Base-by-base conservation (phyloP, 2,329 filamentous ascomycete species). In the Aspergillus ochraceoroseus region DNA sequence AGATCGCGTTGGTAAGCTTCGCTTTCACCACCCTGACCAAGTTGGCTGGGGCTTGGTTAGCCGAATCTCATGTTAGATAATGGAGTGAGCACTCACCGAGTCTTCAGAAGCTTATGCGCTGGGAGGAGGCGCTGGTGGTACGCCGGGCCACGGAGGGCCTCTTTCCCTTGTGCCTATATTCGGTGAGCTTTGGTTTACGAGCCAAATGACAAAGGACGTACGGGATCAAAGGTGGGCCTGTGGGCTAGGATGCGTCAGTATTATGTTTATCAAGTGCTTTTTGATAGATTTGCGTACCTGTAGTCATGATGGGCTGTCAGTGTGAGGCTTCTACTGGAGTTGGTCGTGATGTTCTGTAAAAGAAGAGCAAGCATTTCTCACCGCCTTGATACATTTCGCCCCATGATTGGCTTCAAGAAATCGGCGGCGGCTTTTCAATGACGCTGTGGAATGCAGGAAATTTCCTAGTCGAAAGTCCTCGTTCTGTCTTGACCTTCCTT, bases 91-190 rank as follows among this genome's bases (percentile, higher is more conserved):
- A 42, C 72, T 32, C 77, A 82, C 72, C 87, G 80, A 62, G 83
- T 85, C 70, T 98, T 98, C 61, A 98, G 82, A 50, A 87, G 82
- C 8, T 87, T 96, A 66, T 98, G 85, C 20, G 92, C 92, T 22
- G 92, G 90, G 9, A 95, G 82, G 11, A 96, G 83, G 56, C 92
- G 85, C 68, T 96, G 90, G 64, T 98, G 92, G 72, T 95, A 96
- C 55, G 88, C 90, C 34, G 87, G 86, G 32, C 92, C 92, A 58
- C 88, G 84, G 45, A 88, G 83, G 57, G 89, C 87, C 68, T 98
- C 92, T 74, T 95, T 95, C 63, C 92, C 92, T 62, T 83, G 81
- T 28, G 90, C 89, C 85, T 88, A 49, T 41, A 34, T 37, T 57
- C 41, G 47, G 48, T 48, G 26, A 48, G 44, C 19, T 25, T 20